These are phyloP conservation scores for Penicillium thymicola DNA, from an alignment of 2,329 filamentous ascomycete genomes.

Conservation along the genomic window DNA sequence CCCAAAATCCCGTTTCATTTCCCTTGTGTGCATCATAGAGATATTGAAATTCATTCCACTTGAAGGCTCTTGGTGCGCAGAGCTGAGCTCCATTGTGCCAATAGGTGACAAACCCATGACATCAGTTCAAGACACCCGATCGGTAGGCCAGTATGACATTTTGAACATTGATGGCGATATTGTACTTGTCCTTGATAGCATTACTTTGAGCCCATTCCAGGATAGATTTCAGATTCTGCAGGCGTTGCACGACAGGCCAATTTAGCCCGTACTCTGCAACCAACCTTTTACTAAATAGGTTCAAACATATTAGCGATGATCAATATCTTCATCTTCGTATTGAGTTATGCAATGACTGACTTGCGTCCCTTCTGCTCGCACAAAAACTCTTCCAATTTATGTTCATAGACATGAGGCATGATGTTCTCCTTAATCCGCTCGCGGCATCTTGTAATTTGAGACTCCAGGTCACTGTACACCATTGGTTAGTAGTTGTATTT, in stretches of 20 bases:
- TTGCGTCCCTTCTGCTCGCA: not conserved
- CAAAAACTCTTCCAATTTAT: not conserved
- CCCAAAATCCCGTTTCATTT: not conserved
- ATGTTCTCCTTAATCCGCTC: not conserved
- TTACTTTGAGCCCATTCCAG: not conserved
- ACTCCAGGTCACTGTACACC: not conserved
- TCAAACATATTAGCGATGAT: not conserved
- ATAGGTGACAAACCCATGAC: not conserved
- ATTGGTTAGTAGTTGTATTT: not conserved
- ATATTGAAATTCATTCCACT: not conserved
- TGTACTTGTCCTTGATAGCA: not conserved
- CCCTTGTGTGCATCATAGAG: not conserved
- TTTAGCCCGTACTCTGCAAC: not conserved
- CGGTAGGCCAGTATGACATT: not conserved
- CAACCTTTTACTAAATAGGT: not conserved
- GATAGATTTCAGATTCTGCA: not conserved
- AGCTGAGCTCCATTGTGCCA: not conserved
- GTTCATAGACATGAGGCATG: not conserved
- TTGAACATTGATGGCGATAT: not conserved
- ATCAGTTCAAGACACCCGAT: not conserved
- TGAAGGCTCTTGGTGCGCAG: not conserved
- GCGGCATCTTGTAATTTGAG: not conserved
- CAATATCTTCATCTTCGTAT: not conserved
- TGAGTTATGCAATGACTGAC: not conserved
- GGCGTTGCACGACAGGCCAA: not conserved